Evolutionary conservation across 1,284 basidiomycete genomes (phyloP), one percentile per base, ranked within the genome.

Genomic region (Ustilago hordei): DNA sequence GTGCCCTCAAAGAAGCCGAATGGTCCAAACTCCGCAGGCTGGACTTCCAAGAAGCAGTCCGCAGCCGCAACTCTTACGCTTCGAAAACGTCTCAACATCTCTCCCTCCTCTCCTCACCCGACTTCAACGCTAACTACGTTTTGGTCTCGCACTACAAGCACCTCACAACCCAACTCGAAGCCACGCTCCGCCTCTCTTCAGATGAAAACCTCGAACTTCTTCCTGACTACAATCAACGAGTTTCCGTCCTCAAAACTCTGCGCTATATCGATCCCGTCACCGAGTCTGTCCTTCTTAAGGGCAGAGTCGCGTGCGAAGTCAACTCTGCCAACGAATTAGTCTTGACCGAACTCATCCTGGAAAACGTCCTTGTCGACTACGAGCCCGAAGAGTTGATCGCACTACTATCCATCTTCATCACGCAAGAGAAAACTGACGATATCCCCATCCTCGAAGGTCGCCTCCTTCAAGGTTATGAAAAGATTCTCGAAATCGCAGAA

Each of bases 251-350:
- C 54, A 93, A 96, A 84, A 93, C 93, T 60, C 89, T 99, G 31
- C 80, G 82, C 17, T 86, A 84, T 67, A 64, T 86, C 55, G 84
- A 86, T 36, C 81, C 84, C 55, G 93, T 96, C 79, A 92, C 93
- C n/a, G 82, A 84, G 36, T 98, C 95, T 0, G 95, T 99, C 1
- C 90, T 95, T 31, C 90, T 99, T 69, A 99, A 99, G 86, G 97
- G 97, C 12, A 91, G 97, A 54, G 97, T 99, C 11, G 97, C 97
- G 23, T 99, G 97, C 88, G 97, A 99, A 89, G 98, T 99, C 86
- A 99, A 99, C 86, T 98, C 95, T 6, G 94, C 93, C 4, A 95
- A 95, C 80, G 84, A 85, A 70, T 69, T 99, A 32, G 91, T 99
- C 43, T 89, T 99, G 50, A 99, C 97, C 0, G 97, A 99, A 84